These are phyloP conservation scores for Pseudopyrenochaeta lycopersici DNA, from an alignment of 2,329 filamentous ascomycete genomes.

Conservation along the genomic window DNA sequence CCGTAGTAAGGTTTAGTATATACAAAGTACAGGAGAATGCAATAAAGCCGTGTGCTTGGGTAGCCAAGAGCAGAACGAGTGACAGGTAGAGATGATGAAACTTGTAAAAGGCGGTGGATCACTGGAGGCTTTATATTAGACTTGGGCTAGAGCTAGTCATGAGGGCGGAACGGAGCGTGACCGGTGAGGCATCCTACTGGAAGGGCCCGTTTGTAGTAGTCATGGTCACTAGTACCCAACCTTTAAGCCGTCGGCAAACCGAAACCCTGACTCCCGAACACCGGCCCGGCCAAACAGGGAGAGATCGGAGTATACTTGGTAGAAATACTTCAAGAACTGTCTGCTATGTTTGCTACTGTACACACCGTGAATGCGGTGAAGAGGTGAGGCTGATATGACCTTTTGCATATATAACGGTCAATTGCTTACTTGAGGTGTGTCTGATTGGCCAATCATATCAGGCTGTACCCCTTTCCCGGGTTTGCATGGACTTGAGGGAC, in stretches of 20 bases:
- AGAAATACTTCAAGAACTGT: not conserved
- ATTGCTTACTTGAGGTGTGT: slow-evolving; percentile 15
- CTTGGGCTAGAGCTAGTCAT: slow-evolving; percentile 10
- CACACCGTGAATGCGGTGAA: slow-evolving; percentile 7
- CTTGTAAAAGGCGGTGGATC: not conserved
- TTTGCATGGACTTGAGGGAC: slow-evolving; percentile 4
- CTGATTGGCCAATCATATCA: slow-evolving; percentile 9
- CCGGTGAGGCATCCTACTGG: slow-evolving; percentile 13
- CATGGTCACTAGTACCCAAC: slow-evolving; percentile 10
- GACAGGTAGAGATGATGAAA: not conserved
- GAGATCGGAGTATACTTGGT: not conserved
- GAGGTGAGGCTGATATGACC: slow-evolving; percentile 9
- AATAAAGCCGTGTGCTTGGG: too few relatives aligned
- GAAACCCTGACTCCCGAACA: not conserved
- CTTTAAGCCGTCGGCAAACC: slow-evolving; percentile 11
- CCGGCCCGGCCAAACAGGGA: slow-evolving; percentile 7
- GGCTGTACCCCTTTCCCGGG: slow-evolving; percentile 11
- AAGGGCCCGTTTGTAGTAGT: slow-evolving; percentile 15
- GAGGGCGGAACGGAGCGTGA: slow-evolving; percentile 8
- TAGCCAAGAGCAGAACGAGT: not conserved
- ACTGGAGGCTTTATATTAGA: slow-evolving; percentile 16
- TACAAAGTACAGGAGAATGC: too few relatives aligned
- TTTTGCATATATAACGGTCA: slow-evolving; percentile 15
- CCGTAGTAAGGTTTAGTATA: too few relatives aligned
- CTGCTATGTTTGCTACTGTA: not conserved